Base-by-base conservation (phyloP, 176 grass and related monocot genomes). In the Cenchrus fungigraminus region DNA sequence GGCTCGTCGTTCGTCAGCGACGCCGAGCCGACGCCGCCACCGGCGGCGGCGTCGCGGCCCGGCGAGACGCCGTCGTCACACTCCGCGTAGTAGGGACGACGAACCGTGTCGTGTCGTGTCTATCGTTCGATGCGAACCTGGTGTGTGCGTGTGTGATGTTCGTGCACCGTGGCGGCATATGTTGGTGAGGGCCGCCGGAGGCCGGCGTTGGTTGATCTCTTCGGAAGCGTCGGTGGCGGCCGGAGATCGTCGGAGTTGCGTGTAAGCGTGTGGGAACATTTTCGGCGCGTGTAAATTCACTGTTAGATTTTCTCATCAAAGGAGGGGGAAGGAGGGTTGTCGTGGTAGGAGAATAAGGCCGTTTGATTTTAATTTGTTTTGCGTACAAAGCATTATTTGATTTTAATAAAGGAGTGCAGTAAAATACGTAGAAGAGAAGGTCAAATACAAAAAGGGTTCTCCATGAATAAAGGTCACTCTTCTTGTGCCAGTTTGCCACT, bases 1-100 rank as follows among this genome's bases (percentile, higher is more conserved):
- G 16, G 85, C 12, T 74, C 89, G 1, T 87, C 89, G 1, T 75
- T 75, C 69, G 6, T 87, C 53, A 91, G 85, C 80, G 85, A 87
- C 52, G 53, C 74, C 52, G 81, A 20, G 54, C 0, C 47, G 45
- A 20, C 45, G 73, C 6, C 73, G 9, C 25, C 62, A 58, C 25
- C 70, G 47, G 55, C 17, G 64, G 1, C 22, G 47, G 37, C 62
- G 67, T 0, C 59, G 3, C 16, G 29, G 64, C 46, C 19, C 34
- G 89, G 62, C n/a, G 79, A 87, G 2, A 19, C 54, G 9, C 16
- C 19, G 12, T 71, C 80, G 44, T 34, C 34, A 34, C 44, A 55
- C 51, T 91, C 89, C 12, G 55, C 59, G n/a, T 85, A 61, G 60
- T 61, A 61, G 59, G 59, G 59, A 11, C 9, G 3, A 25, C 7